Conservation (phyloP, 192 early-diverging fungal species). For the Podila verticillata region DNA sequence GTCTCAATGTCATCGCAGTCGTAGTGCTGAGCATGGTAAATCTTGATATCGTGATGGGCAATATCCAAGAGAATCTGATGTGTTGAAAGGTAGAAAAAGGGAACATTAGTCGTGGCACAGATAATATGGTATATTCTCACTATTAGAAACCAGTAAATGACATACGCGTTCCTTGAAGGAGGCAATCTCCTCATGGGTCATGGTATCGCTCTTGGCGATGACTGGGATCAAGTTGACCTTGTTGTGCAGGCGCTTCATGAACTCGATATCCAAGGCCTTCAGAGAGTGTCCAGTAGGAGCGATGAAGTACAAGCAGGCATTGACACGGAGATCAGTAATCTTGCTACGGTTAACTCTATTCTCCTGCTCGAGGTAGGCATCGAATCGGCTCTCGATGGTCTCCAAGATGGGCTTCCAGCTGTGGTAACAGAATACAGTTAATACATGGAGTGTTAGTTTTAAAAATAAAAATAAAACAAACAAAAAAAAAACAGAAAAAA, state of each 20-base stretch:
- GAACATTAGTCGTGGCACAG: not conserved
- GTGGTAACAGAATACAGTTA: conserved; percentile 1
- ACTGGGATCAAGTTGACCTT: conserved; percentile 91
- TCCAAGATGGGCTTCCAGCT: conserved; percentile 99
- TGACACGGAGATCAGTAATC: conserved; percentile 94
- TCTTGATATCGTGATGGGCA: conserved; percentile 84
- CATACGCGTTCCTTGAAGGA: conserved; percentile 85
- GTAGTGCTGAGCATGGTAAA: conserved; percentile 85
- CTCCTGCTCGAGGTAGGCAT: conserved; percentile 95
- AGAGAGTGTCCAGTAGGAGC: conserved; percentile 95
- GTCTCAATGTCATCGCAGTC: conserved; percentile 89
- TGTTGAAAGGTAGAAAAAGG: not conserved
- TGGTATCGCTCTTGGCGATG: conserved; percentile 91
- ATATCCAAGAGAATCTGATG: conserved; percentile 81
- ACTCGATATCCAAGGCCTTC: conserved; percentile 92
- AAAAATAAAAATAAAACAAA: conserved; percentile 2
- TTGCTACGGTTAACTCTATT: conserved; percentile 87
- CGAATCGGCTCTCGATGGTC: conserved; percentile 96
- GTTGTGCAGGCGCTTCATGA: conserved; percentile 92
- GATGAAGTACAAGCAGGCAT: conserved; percentile 97
- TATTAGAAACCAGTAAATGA: not conserved
- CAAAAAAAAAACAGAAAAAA: not conserved
- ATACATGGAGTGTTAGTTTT: not conserved
- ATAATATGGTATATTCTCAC: not conserved
- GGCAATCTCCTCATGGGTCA: conserved; percentile 83